Percentiles rank a stretch among this genome's conserved stretches.
Conservation (phyloP, 108 stramenopile species). For the Fistulifera solaris region DNA sequence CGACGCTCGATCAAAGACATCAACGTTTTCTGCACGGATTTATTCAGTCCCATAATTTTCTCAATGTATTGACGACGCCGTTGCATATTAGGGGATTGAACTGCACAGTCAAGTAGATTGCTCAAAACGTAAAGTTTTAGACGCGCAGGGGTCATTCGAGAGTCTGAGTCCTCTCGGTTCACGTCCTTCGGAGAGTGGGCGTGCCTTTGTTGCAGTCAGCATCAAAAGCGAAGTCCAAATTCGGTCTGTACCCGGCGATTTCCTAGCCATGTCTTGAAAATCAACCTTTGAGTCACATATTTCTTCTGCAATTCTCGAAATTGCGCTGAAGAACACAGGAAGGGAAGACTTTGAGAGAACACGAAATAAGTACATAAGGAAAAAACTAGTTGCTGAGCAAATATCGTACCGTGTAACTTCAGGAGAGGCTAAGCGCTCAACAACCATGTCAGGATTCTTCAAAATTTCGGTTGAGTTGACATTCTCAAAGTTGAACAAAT, state of each 20-base stretch:
- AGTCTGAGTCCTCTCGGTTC: not conserved
- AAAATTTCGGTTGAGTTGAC: constrained; percentile 8
- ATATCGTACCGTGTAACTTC: constrained; percentile 19
- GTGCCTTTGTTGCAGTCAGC: constrained; percentile 5
- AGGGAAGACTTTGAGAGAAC: not conserved
- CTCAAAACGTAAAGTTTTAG: constrained; percentile 14
- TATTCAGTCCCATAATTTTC: constrained; percentile 28
- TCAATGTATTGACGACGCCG: constrained; percentile 30
- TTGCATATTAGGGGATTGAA: constrained; percentile 20
- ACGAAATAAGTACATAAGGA: not conserved
- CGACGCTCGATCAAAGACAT: constrained; percentile 28
- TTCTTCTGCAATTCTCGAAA: constrained; percentile 25
- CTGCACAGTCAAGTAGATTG: constrained; percentile 30
- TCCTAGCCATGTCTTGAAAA: constrained; percentile 7
- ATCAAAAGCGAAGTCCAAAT: constrained; percentile 21
- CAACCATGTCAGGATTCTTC: constrained; percentile 6
- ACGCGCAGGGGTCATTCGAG: constrained; percentile 1
- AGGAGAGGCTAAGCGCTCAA: constrained; percentile 7
- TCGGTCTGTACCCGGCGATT: constrained; percentile 6
- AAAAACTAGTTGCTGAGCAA: not conserved
- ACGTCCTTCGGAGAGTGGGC: not conserved
- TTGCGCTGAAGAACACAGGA: constrained; percentile 12
- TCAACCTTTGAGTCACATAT: constrained; percentile 9
- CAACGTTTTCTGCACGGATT: constrained; percentile 21
- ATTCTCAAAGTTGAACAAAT: constrained; percentile 10